A percentile compares a stretch with the other conserved stretches of the same genome.
Conservation (phyloP, 441 rosid species). For the Adansonia madagascariensis region DNA sequence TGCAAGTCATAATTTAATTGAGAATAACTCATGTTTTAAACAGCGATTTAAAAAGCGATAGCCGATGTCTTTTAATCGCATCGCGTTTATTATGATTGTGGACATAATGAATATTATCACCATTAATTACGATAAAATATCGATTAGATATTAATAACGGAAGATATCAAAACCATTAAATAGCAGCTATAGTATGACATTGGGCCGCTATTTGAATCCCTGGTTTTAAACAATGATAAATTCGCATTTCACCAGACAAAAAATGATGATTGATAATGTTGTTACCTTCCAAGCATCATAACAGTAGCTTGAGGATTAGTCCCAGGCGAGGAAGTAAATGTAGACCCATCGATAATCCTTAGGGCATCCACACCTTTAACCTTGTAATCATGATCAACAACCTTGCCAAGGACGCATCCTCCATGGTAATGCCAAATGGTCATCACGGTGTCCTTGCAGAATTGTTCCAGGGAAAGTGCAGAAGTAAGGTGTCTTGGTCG, state of each 20-base stretch:
- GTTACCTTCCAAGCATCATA: conserved; percentile 78
- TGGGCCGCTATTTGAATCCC: too few species aligned
- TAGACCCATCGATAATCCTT: conserved; percentile 44
- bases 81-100: too few species aligned
- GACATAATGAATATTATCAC: too few species aligned
- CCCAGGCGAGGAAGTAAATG: conserved; percentile 59
- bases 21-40: background rate
- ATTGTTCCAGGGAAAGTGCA: conserved; percentile 45
- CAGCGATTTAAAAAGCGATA: too few species aligned
- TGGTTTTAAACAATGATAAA: too few species aligned
- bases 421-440: conserved; percentile 75
- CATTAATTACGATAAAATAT: too few species aligned
- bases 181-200: too few species aligned
- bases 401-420: conserved; percentile 57
- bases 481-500: conserved; percentile 44
- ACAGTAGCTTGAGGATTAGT: conserved; percentile 73
- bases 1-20: conserved; percentile 28
- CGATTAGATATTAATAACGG: too few species aligned
- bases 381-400: conserved; percentile 52
- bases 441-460: conserved; percentile 62
- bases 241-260: background rate
- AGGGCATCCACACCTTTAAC: conserved; percentile 47
- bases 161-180: too few species aligned
- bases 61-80: background rate
- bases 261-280: background rate